Base-by-base conservation (phyloP, 208 protist species). In the Lotmaria passim region DNA sequence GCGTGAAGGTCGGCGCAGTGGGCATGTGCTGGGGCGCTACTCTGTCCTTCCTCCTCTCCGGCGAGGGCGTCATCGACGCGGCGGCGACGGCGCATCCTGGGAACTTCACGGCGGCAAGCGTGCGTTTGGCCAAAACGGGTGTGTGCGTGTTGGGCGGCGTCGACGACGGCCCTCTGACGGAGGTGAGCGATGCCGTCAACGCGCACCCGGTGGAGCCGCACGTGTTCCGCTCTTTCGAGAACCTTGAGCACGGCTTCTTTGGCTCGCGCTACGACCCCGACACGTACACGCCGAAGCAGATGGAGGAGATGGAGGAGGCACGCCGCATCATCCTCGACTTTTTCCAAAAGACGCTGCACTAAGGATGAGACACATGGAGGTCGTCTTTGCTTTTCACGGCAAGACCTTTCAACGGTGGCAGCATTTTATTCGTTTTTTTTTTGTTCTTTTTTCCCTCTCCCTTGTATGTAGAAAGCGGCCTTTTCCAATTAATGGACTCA, bases 11-110 rank as follows among this genome's bases (percentile, higher is more conserved):
- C 33, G 81, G 52, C 3, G 59, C 66, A 2, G 48, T 88, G 2
- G 87, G 83, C 28, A 73, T 87, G 62, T 93, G 87, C 82, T 93
- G 87, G 82, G 87, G 87, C 2, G 60, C 73, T 7, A 12, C 26
- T 26, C 41, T 86, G 33, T 23, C 75, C 0, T 69, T 90, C 31
- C 38, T 65, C 14, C 50, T 83, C 12, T 62, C 68, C 5, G 70
- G 21, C 19, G 65, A 77, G 6, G 41, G 68, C 17, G 38, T 70
- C 41, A 56, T 81, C 24, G 81, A 88, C 31, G 76, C 74, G 17
- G 72, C 70, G 2, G 69, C 67, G 21, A 51, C 73, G 15, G 68
- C 82, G 0, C 87, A 93, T 48, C 79, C 87, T 3, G 72, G 76
- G 1, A 75, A 73, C 48, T 61, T 87, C 34, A 74, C 30, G 7